Evolutionary conservation across 2,329 filamentous ascomycete genomes (phyloP), one percentile per base, ranked within the genome.

Genomic region (Diaporthe helianthi): DNA sequence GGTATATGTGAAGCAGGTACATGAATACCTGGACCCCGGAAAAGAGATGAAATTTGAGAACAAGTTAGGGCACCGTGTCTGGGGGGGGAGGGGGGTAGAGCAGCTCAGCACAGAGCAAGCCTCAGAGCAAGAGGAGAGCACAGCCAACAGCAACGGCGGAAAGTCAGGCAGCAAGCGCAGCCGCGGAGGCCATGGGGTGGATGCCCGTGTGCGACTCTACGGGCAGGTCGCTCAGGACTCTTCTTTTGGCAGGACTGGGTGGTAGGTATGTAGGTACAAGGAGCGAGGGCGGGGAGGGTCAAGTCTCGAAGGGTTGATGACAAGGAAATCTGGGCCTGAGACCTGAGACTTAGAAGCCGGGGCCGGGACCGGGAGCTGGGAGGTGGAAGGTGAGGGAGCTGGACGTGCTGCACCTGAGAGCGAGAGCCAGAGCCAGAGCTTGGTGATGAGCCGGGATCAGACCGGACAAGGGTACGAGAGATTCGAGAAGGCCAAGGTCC

Each of bases 1-100:
- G 82, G 83, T 82, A 83, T 76, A 79, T 78, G 77, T 70, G 65
- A 68, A 67, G 65, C 51, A 69, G 53, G 69, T 79, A 79, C 79
- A 80, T 80, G 73, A 75, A 79, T 76, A 77, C 73, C 69, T 51
- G 31, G 69, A 67, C 55, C 67, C 69, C 61, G 46, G 66, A 53
- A 60, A 66, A 65, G 41, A 68, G 55, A 68, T 71, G 69, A 73
- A 72, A 69, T 72, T 65, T 69, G 69, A 69, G 69, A 71, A 72
- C 67, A 55, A 71, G 68, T 66, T 49, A 49, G 68, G 66, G 65
- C 53, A 70, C 64, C 67, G 64, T 53, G 68, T 66, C 63, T 66
- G 63, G 68, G 68, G 54, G n/a, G 51, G 41, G 10, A 8, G 53
- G 53, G 53, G 52, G 52, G 33, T 36, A 52, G 55, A 61, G 68